Base-by-base conservation (phyloP, 2,329 filamentous ascomycete species). In the Arthroderma uncinatum region DNA sequence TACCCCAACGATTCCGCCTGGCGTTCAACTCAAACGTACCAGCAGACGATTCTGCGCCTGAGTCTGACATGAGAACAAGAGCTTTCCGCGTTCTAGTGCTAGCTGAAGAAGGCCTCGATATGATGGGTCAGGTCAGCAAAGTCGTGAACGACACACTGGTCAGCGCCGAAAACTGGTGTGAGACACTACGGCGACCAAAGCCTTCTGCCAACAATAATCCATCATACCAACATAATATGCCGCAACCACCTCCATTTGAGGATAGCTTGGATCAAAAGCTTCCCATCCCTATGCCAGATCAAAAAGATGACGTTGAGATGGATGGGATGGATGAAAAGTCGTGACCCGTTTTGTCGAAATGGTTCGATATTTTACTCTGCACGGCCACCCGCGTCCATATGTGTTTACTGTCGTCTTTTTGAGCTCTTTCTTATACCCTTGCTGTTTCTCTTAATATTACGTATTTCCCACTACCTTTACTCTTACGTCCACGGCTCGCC, bases 131-230 rank as follows among this genome's bases (percentile, higher is more conserved):
- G 69, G 89, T 98, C 53, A 93, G 85, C 40, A 83, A 85, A 4
- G 88, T 96, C 1, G 80, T 97, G 7, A 88, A 94, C 63, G 87
- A 89, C 55, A 97, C 93, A 0, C 86, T 97, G 55, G 81, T 87
- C 57, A 93, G 87, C 64, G 93, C 93, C 0, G 92, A 97, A 71
- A 83, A 85, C 64, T 97, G 93, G 93, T 88, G 92, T 62, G 86
- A 91, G 59, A 79, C 84, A 19, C 76, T 95, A 58, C 88, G 87
- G 9, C 76, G 78, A 36, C 71, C 75, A 40, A 70, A 54, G 47
- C 61, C 61, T n/a, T 47, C 59, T 6, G 34, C 23, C 40, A 30
- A 16, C 12, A 42, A 39, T n/a, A 34, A 37, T 16, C 10, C 23
- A 33, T 30, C 14, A 5, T 25, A 33, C 34, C 19, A 16, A 25